Base-by-base conservation (phyloP, 2,329 filamentous ascomycete species). In the Pseudopyricularia cyperi region DNA sequence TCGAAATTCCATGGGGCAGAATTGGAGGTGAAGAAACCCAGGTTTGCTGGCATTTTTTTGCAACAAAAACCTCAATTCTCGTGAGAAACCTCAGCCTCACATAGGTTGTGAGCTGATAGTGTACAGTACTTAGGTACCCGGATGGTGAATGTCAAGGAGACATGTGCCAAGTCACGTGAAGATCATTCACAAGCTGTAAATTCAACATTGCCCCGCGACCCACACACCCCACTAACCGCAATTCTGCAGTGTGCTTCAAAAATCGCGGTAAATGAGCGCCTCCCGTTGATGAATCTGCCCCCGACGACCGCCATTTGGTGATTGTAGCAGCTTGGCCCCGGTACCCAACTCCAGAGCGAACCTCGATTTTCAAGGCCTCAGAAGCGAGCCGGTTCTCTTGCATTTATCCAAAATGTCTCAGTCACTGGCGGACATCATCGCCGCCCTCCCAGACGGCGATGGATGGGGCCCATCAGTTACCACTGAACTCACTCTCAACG, bases 391-490 rank as follows among this genome's bases (percentile, higher is more conserved):
- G 39, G 39, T 24, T 44, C 22, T 44, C 15, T 51, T 49, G 17
- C 14, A 15, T 44, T 44, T 26, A 26, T 44, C 24, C 26, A 51
- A 14, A 34, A 52, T 48, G 24, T 22, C 34, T 47, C 30, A 46
- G 55, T 59, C 64, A 47, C 73, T 80, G 63, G 68, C 74, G 60
- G 73, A 78, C 62, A 77, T 89, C 58, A 84, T 88, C 66, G 73
- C 83, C 64, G 76, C 80, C 63, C 80, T 89, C 64, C 85, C 85
- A 56, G 74, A 83, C 52, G 83, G 84, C 65, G 84, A 88, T 62
- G 80, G 83, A 69, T 98, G 93, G 93, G 93, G 93, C 55, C 91
- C 91, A 52, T 69, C 86, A 55, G 80, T 85, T 60, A 85, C 89
- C 55, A 81, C 74, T 62, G 88, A 95, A 68, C 95, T 88, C 57